phyloP scores from a whole-genome alignment of 805 yeast species.

The Hanseniaspora nectarophila region DNA sequence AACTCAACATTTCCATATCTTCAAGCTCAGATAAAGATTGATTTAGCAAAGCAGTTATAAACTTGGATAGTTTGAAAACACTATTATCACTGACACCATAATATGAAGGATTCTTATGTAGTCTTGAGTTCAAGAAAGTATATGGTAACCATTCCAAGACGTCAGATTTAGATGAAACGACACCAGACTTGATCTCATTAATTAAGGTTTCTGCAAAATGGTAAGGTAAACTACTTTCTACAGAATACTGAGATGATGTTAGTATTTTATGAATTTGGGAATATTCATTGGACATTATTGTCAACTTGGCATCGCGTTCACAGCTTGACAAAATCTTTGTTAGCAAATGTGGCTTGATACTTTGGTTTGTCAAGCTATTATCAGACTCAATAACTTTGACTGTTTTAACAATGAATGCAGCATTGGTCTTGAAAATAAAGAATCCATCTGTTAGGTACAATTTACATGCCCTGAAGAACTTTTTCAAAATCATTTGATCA shows the following conservation, averaged over 20 bases:
- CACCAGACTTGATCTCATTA: slow-evolving; percentile 57
- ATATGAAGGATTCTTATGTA: slow-evolving; percentile 74
- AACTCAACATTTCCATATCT: slow-evolving; percentile 50
- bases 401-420: slow-evolving; percentile 59
- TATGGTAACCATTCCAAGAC: slow-evolving; percentile 85
- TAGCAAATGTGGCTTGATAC: slow-evolving; percentile 31
- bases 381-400: slow-evolving; percentile 61
- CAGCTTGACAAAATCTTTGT: slow-evolving; percentile 53
- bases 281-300: slow-evolving; percentile 46
- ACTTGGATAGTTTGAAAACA: slow-evolving; percentile 63
- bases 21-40: slow-evolving; percentile 49
- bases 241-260: slow-evolving; percentile 54
- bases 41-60: slow-evolving; percentile 74
- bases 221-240: slow-evolving; percentile 61
- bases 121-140: slow-evolving; percentile 68
- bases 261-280: slow-evolving; percentile 63
- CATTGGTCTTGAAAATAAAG: slow-evolving; percentile 40
- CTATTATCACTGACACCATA: slow-evolving; percentile 64
- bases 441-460: slow-evolving; percentile 4
- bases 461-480: slow-evolving; percentile 27
- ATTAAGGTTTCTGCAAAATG: slow-evolving; percentile 55
- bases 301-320: slow-evolving; percentile 28
- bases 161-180: slow-evolving; percentile 60
- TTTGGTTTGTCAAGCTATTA: neutral
- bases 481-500: slow-evolving; percentile 46